Conservation (phyloP, 192 early-diverging fungal species). For the Coemansia sp. region DNA sequence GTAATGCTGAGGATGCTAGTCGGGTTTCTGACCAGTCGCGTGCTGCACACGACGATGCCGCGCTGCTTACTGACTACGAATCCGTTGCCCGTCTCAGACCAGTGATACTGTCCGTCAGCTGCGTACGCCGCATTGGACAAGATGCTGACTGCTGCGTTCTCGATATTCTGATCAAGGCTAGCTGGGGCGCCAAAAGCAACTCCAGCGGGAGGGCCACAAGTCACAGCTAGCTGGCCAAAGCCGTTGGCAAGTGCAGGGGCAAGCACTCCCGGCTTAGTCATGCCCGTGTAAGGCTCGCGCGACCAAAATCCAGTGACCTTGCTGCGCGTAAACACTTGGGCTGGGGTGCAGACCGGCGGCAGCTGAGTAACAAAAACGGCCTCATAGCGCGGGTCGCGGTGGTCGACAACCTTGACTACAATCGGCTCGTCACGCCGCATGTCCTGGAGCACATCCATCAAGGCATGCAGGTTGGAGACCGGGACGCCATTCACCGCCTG, state of each 20-base stretch:
- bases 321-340: constrained; percentile 29
- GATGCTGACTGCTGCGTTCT: constrained; percentile 19
- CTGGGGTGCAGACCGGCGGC: constrained; percentile 6
- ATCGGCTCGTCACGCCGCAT: constrained; percentile 15
- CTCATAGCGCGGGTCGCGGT: constrained; percentile 52
- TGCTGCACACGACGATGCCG: constrained; percentile 79
- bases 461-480: constrained; percentile 19
- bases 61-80: constrained; percentile 74
- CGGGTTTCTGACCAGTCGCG: constrained; percentile 74
- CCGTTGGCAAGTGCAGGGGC: neutral
- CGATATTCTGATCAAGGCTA: neutral
- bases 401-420: constrained; percentile 22
- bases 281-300: constrained; percentile 14
- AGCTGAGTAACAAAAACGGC: constrained; percentile 74
- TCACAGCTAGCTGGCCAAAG: neutral
- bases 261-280: neutral
- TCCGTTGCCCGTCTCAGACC: constrained; percentile 57
- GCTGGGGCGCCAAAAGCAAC: neutral
- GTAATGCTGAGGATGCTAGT: constrained; percentile 83
- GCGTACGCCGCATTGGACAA: constrained; percentile 10
- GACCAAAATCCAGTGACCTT: constrained; percentile 39
- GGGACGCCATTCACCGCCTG: constrained; percentile 17
- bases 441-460: constrained; percentile 18
- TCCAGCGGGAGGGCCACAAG: no score
- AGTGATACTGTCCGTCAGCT: constrained; percentile 15